Evolutionary conservation across 2,329 filamentous ascomycete species (phyloP), one percentile per base, ranked within the genome.

Genomic region (Arthrobotrys iridis): DNA sequence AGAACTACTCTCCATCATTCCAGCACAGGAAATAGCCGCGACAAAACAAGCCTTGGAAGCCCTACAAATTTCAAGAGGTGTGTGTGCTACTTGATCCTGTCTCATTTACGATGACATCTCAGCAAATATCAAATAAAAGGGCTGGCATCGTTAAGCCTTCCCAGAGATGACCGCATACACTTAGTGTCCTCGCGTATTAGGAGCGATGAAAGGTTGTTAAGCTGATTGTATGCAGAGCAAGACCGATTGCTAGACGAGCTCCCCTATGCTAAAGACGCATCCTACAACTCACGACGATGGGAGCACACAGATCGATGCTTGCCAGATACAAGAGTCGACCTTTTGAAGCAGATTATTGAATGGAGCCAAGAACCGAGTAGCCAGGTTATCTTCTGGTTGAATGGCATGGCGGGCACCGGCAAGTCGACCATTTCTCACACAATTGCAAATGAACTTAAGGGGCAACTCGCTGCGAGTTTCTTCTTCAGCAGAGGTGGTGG

Each of bases 371-470:
- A 72, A 26, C 20, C 37, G 3, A 8, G 70, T 1, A 57, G 68
- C 26, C 52, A 72, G 40, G 52, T 71, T 46, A 80, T 80, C 22
- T 80, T 78, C 59, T 84, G 81, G 82, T 78, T 84, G 8, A 79
- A 79, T n/a, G 82, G 82, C 5, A 79, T 81, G 78, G 81, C 81
- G 2, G 82, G 82, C n/a, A 81, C 79, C 3, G 60, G 60, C 11
- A 65, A 65, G 35, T 65, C 60, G 10, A 66, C 46, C 3, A 66
- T 66, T 18, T n/a, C 43, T 15, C 41, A 18, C 20, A 40, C 59
- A 18, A 13, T 50, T 24, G 59, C 59, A 15, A 10, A 50, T 5
- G 20, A 28, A 22, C 13, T 48, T 13, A 37, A 24, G 15, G 30
- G 30, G 5, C n/a, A 24, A 13, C 52, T 58, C 13, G 52, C 30